These are phyloP conservation scores for Vanderwaltozyma polyspora DNA, from an alignment of 805 yeast genomes.

Conservation along the genomic window DNA sequence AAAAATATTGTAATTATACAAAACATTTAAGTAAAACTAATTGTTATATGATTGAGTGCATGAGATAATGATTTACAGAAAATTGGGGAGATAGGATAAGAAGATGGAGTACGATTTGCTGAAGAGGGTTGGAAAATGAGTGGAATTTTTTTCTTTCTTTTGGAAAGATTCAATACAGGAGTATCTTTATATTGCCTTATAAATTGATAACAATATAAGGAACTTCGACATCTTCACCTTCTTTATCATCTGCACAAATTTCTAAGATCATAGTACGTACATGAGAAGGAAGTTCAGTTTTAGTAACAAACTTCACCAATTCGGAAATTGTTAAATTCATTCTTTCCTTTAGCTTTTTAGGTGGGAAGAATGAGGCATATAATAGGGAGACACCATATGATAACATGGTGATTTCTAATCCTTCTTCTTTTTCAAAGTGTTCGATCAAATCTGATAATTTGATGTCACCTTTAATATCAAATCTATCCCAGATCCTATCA, in stretches of 20 bases:
- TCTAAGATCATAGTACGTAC: conserved; percentile 75
- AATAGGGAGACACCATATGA: conserved; percentile 82
- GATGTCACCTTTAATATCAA: conserved; percentile 66
- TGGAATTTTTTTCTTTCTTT: no score
- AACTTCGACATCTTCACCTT: conserved; percentile 92
- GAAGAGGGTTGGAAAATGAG: no score
- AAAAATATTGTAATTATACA: no score
- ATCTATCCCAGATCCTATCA: conserved; percentile 93
- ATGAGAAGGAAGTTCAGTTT: conserved; percentile 66
- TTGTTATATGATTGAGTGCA: no score
- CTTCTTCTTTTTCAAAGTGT: conserved; percentile 70
- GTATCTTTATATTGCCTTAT: no score
- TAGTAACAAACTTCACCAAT: conserved; percentile 73
- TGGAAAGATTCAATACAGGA: no score
- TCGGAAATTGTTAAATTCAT: conserved; percentile 54
- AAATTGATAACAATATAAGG: conserved; percentile 70
- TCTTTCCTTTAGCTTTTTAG: conserved; percentile 78
- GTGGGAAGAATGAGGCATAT: conserved; percentile 90
- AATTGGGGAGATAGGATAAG: no score
- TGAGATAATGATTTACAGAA: no score
- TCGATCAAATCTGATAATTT: conserved; percentile 65
- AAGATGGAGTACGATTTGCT: no score
- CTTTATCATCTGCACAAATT: conserved; percentile 81
- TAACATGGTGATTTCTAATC: conserved; percentile 80
- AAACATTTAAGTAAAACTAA: no score